Conservation (phyloP, 2,329 filamentous ascomycete genomes). For the Xylariaceae sp. region DNA sequence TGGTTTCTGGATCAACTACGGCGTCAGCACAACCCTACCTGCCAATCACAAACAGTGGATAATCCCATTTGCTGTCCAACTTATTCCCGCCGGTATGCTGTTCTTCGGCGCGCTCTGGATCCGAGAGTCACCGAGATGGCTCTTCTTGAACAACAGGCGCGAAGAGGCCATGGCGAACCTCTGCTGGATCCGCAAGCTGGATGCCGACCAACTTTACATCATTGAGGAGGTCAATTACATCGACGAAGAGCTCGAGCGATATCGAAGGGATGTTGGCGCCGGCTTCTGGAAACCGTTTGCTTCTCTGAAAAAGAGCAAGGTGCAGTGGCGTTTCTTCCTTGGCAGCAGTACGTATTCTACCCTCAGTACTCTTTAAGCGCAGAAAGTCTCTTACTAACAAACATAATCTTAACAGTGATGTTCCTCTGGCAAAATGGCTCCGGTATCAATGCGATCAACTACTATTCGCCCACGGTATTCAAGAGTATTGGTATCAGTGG, state of each 20-base stretch:
- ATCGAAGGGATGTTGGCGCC: conserved; percentile 57
- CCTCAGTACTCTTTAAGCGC: too few relatives aligned
- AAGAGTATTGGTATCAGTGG: conserved; percentile 56
- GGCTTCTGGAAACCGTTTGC: conserved; percentile 74
- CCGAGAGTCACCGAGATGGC: conserved; percentile 65
- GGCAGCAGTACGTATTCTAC: conserved; percentile 43
- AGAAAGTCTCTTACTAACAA: not conserved
- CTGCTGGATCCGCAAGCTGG: conserved; percentile 61
- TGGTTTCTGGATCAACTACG: conserved; percentile 65
- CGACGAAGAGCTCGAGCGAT: conserved; percentile 64
- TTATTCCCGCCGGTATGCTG: conserved; percentile 62
- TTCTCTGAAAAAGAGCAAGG: conserved; percentile 48
- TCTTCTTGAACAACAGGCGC: conserved; percentile 57
- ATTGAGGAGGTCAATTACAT: conserved; percentile 69
- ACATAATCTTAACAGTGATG: conserved; percentile 42
- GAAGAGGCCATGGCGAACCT: conserved; percentile 55
- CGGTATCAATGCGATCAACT: conserved; percentile 68
- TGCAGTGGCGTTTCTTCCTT: conserved; percentile 69
- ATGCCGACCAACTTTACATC: conserved; percentile 58
- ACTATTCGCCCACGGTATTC: conserved; percentile 62
- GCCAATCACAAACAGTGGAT: conserved; percentile 54
- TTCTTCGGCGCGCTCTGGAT: conserved; percentile 57
- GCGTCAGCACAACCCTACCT: conserved; percentile 47
- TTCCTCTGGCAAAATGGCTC: conserved; percentile 77
- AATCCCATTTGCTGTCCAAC: conserved; percentile 61